Conservation (phyloP, 345 rosid species). For the Salix koriyanagi region DNA sequence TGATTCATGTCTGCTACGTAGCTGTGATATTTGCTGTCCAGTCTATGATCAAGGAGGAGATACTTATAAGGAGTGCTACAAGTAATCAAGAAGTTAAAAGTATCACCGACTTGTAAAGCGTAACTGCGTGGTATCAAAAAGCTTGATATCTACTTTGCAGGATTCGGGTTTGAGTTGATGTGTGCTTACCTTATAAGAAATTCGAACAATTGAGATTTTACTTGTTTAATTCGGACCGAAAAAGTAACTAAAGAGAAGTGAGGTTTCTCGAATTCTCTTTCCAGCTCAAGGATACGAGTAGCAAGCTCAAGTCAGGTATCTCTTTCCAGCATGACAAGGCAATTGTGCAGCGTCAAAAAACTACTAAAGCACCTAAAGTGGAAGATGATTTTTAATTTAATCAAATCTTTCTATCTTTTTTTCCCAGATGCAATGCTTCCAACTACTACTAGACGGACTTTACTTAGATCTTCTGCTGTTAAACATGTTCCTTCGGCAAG, state of each 20-base stretch:
- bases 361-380: neutral
- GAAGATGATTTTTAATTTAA: neutral
- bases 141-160: no score
- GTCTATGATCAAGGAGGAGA: neutral
- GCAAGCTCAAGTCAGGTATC: neutral
- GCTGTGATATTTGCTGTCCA: neutral
- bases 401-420: neutral
- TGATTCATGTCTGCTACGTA: constrained; percentile 3
- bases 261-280: no score
- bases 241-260: no score
- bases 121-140: no score
- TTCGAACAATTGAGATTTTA: no score
- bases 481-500: neutral
- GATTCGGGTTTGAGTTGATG: no score
- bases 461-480: neutral
- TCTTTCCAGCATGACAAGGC: neutral
- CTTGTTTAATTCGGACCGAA: no score
- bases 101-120: neutral
- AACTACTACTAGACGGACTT: neutral
- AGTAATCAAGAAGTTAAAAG: neutral
- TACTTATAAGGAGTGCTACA: neutral
- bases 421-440: neutral
- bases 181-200: no score
- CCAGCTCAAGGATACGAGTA: no score
- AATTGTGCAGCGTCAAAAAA: neutral